A percentile compares a stretch with the other conserved stretches of the same genome.
phyloP scores from a whole-genome alignment of 805 yeast species.

The Lachancea cidri region DNA sequence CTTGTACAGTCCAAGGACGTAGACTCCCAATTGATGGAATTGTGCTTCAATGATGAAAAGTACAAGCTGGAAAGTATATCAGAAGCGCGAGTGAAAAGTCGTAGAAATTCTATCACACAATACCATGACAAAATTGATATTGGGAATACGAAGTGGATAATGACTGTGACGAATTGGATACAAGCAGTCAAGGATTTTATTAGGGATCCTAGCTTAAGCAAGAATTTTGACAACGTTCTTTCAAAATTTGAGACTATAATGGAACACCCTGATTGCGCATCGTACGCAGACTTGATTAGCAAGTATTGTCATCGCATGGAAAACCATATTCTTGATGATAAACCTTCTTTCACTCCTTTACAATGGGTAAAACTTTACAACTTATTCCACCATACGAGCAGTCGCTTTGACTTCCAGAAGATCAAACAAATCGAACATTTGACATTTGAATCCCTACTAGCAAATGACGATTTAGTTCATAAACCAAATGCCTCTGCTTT shows the following conservation, averaged over 20 bases:
- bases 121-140: neutral
- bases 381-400: slow-evolving; percentile 9
- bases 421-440: neutral
- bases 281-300: slow-evolving; percentile 10
- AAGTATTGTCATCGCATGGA: slow-evolving; percentile 12
- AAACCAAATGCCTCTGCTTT: neutral
- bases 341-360: slow-evolving; percentile 10
- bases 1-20: slow-evolving; percentile 13
- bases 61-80: slow-evolving; percentile 22
- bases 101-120: neutral
- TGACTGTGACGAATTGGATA: slow-evolving; percentile 23
- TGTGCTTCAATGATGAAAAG: slow-evolving; percentile 29
- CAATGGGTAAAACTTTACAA: slow-evolving; percentile 22
- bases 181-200: slow-evolving; percentile 20
- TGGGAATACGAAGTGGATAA: slow-evolving; percentile 4
- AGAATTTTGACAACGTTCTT: slow-evolving; percentile 17
- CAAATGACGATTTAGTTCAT: slow-evolving; percentile 4
- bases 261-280: neutral
- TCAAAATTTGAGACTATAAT: slow-evolving; percentile 12
- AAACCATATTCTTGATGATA: slow-evolving; percentile 10
- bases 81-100: slow-evolving; percentile 6
- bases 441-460: slow-evolving; percentile 3
- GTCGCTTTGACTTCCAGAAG: slow-evolving; percentile 3
- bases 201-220: slow-evolving; percentile 12
- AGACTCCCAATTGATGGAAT: slow-evolving; percentile 22